Evolutionary conservation across 768 basidiomycete genomes (phyloP).

Genomic region (Pleurotus platypus): DNA sequence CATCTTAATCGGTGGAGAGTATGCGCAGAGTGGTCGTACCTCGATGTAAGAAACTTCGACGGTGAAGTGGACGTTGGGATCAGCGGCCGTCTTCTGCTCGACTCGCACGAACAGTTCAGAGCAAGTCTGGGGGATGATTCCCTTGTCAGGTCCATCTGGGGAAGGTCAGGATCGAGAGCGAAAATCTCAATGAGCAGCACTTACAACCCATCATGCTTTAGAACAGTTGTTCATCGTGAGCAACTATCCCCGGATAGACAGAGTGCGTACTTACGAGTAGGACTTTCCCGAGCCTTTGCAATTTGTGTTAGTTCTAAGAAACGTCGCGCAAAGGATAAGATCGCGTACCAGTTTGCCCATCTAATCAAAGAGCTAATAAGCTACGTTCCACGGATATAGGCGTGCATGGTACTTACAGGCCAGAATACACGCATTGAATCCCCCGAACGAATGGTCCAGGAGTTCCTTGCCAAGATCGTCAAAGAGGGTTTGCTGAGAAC

Average conservation of each 20-base stretch:
- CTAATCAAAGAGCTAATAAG: slow-evolving; percentile 22
- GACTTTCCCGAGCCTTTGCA: slow-evolving; percentile 83
- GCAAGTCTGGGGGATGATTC: slow-evolving; percentile 96
- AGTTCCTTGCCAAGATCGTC: slow-evolving; percentile 93
- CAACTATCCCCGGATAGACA: background rate
- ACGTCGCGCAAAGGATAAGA: background rate
- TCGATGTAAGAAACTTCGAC: slow-evolving; percentile 99
- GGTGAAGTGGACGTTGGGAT: slow-evolving; percentile 74
- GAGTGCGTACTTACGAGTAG: slow-evolving; percentile 61
- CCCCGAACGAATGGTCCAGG: slow-evolving; percentile 91
- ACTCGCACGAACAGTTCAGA: slow-evolving; percentile 89
- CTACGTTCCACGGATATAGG: background rate
- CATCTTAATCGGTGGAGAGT: too few species aligned
- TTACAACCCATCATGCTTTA: slow-evolving; percentile 92
- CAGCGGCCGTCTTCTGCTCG: slow-evolving; percentile 52
- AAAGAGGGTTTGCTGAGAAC: slow-evolving; percentile 92
- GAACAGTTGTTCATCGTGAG: slow-evolving; percentile 7
- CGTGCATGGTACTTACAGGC: slow-evolving; percentile 71
- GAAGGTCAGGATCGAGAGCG: background rate
- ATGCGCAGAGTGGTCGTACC: slow-evolving; percentile 33
- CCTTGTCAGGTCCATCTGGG: slow-evolving; percentile 90
- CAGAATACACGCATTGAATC: slow-evolving; percentile 98
- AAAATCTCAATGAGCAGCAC: slow-evolving; percentile 27
- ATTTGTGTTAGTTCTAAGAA: slow-evolving; percentile 8
- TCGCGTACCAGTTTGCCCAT: slow-evolving; percentile 82